A percentile compares a stretch with the other conserved stretches of the same genome.
Conservation (phyloP, 768 basidiomycete species). For the Fibroporia radiculosa region DNA sequence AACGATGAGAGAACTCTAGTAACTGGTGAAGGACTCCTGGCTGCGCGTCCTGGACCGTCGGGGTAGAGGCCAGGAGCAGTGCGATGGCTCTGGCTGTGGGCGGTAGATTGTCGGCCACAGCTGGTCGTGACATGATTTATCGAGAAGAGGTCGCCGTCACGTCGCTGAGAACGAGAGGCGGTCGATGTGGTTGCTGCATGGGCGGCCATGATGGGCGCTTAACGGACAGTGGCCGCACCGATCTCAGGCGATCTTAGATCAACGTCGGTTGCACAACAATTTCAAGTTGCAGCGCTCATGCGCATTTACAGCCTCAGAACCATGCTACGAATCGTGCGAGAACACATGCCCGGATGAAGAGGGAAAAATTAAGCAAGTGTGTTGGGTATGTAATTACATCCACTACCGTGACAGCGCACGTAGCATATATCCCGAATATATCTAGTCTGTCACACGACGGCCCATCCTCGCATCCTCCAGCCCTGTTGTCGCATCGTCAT, state of each 20-base stretch:
- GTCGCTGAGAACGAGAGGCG: too few species aligned
- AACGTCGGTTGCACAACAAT: too few species aligned
- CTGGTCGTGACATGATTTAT: slow-evolving; percentile 34
- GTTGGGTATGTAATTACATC: too few species aligned
- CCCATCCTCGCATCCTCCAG: slow-evolving; percentile 15
- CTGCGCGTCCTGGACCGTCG: slow-evolving; percentile 79
- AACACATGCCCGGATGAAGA: too few species aligned
- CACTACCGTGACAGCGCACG: not conserved
- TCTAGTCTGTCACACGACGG: not conserved
- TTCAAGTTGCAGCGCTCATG: not conserved
- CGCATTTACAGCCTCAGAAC: too few species aligned
- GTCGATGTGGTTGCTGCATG: too few species aligned
- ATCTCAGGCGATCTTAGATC: too few species aligned
- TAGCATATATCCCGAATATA: not conserved
- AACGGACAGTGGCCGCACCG: too few species aligned
- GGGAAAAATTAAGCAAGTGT: too few species aligned
- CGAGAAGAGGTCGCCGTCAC: too few species aligned
- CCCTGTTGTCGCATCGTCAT: slow-evolving; percentile 21
- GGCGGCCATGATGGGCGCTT: too few species aligned
- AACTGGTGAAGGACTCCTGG: slow-evolving; percentile 83
- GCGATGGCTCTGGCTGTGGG: slow-evolving; percentile 81
- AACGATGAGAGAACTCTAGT: slow-evolving; percentile 80
- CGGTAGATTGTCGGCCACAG: slow-evolving; percentile 60
- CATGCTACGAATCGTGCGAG: too few species aligned
- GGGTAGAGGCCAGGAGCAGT: slow-evolving; percentile 74